Conservation (phyloP, 2,329 filamentous ascomycete species). For the Claviceps sp. region DNA sequence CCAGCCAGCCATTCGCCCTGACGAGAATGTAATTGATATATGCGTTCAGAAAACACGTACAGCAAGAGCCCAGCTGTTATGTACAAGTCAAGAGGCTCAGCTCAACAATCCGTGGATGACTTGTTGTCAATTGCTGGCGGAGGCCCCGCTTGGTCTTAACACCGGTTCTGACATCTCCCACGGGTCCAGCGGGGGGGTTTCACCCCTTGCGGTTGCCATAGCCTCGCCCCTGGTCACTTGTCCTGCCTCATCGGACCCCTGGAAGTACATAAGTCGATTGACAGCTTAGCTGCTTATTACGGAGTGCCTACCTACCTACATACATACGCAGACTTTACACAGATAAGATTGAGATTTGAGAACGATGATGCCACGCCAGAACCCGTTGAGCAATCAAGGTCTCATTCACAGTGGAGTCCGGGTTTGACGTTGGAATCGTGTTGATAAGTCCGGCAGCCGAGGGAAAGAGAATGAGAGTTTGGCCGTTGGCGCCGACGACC, state of each 20-base stretch:
- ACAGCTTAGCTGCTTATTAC: neutral
- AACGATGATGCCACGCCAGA: neutral
- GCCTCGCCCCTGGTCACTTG: neutral
- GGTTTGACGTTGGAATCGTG: neutral
- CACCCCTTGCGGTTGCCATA: neutral
- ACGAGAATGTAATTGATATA: too few relatives aligned
- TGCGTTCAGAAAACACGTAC: too few relatives aligned
- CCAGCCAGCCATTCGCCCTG: too few relatives aligned
- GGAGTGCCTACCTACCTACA: too few relatives aligned
- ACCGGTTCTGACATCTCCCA: neutral
- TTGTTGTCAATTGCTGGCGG: neutral
- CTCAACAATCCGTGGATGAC: neutral
- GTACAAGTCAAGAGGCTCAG: neutral
- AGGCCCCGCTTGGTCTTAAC: neutral
- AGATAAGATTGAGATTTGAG: neutral
- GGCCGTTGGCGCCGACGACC: neutral
- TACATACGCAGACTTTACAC: too few relatives aligned
- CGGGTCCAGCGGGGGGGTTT: neutral
- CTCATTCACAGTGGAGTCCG: neutral
- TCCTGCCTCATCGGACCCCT: neutral
- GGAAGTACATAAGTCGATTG: neutral
- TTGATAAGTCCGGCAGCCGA: neutral
- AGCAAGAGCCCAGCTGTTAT: neutral
- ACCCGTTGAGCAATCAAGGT: neutral
- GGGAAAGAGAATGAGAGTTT: neutral